Evolutionary conservation across 805 yeast genomes (phyloP).

Genomic region (Yarrowia bubula): DNA sequence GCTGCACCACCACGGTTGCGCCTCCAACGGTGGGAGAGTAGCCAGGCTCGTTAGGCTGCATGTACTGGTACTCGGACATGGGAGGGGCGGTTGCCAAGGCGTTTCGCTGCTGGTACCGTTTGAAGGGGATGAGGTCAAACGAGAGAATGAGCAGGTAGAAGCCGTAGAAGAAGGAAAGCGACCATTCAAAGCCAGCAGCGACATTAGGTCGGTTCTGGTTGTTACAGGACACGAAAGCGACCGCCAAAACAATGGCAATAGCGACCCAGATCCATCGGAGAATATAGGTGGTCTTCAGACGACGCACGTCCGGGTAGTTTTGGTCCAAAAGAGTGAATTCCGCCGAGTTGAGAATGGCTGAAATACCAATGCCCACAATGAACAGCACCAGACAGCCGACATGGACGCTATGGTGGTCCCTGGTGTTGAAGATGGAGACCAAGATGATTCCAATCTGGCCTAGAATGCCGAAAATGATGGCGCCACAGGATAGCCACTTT

Average conservation of each 20-base stretch:
- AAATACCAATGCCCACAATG: constrained; percentile 61
- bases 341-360: constrained; percentile 46
- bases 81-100: not conserved
- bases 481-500: constrained; percentile 44
- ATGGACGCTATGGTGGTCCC: constrained; percentile 51
- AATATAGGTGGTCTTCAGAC: constrained; percentile 45
- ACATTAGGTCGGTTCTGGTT: constrained; percentile 40
- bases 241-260: constrained; percentile 64
- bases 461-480: constrained; percentile 49
- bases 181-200: constrained; percentile 78
- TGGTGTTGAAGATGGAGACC: constrained; percentile 71
- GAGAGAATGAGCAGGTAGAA: constrained; percentile 60
- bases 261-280: constrained; percentile 65
- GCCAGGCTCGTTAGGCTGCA: constrained; percentile 7
- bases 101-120: constrained; percentile 23
- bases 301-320: constrained; percentile 40
- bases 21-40: constrained; percentile 19
- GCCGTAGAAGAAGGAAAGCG: constrained; percentile 82
- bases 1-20: not conserved
- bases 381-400: constrained; percentile 69
- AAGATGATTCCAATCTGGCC: constrained; percentile 74
- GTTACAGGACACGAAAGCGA: constrained; percentile 55
- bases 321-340: constrained; percentile 50
- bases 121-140: constrained; percentile 60
- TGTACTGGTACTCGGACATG: not conserved